A percentile compares a stretch with the other conserved stretches of the same genome.
Conservation (phyloP, 1,139 yeast species). For the Nakaseomyces bracarensis region DNA sequence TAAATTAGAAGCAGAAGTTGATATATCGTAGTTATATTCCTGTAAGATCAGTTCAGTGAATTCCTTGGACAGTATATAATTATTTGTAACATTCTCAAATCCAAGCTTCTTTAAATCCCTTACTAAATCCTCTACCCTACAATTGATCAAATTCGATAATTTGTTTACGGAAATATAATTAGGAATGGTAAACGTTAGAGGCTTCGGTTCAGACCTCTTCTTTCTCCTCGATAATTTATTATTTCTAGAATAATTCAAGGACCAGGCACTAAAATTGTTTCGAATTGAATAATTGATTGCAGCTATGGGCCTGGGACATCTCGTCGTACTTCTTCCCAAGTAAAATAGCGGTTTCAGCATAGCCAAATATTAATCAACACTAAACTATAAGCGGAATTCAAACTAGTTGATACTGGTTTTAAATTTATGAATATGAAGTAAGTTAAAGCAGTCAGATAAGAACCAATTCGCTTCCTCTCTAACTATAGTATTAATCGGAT, state of each 20-base stretch:
- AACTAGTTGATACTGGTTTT: no score
- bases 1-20: conserved; percentile 31
- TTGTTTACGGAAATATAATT: conserved; percentile 68
- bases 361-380: background rate
- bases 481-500: no score
- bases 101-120: conserved; percentile 59
- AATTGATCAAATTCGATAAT: conserved; percentile 60
- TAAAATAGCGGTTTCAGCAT: background rate
- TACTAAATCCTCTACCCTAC: conserved; percentile 54
- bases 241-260: conserved; percentile 14
- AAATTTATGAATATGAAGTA: no score
- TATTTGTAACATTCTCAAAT: conserved; percentile 64
- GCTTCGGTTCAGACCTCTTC: conserved; percentile 19
- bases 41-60: conserved; percentile 81
- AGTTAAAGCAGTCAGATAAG: no score
- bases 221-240: conserved; percentile 13
- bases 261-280: conserved; percentile 7
- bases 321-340: background rate
- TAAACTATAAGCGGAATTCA: no score
- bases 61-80: conserved; percentile 76
- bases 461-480: no score
- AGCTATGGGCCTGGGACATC: background rate
- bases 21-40: conserved; percentile 70
- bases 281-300: background rate
- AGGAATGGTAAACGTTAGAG: conserved; percentile 47